Conservation (phyloP, 805 yeast genomes). For the Yamadazyma sp. region DNA sequence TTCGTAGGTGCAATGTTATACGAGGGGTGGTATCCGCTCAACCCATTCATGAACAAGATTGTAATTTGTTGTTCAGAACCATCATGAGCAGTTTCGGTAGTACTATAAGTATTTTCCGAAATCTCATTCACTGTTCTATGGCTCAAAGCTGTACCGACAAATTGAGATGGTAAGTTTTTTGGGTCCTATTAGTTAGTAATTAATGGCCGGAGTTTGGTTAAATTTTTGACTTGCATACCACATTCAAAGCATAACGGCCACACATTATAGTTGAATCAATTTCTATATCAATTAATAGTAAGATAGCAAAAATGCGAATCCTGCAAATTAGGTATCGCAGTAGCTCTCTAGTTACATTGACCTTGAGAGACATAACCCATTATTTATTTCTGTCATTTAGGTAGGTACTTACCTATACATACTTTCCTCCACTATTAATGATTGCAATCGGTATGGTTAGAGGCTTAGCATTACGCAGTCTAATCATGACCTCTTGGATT, state of each 20-base stretch:
- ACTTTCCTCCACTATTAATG: too few relatives aligned
- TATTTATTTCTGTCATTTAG: too few relatives aligned
- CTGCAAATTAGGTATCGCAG: not conserved
- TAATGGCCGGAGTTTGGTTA: not conserved
- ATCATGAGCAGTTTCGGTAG: constrained; percentile 1
- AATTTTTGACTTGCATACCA: constrained; percentile 23
- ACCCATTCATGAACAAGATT: constrained; percentile 11
- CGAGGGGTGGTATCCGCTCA: constrained; percentile 29
- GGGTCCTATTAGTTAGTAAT: constrained; percentile 20
- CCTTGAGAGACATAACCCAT: too few relatives aligned
- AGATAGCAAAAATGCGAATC: too few relatives aligned
- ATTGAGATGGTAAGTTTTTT: constrained; percentile 28
- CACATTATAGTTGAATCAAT: constrained; percentile 46
- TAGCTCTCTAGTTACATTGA: too few relatives aligned
- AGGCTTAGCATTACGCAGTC: too few relatives aligned
- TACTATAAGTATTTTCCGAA: not conserved
- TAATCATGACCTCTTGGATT: too few relatives aligned
- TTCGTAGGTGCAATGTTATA: constrained; percentile 67
- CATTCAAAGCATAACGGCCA: constrained; percentile 56
- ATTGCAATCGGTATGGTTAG: too few relatives aligned
- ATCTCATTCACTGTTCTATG: not conserved
- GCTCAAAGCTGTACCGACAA: constrained; percentile 22
- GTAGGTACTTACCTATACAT: too few relatives aligned
- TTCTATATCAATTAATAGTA: too few relatives aligned
- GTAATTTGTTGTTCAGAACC: constrained; percentile 2